Base-by-base conservation (phyloP, 2,329 filamentous ascomycete species). In the Beauveria pseudobassiana region DNA sequence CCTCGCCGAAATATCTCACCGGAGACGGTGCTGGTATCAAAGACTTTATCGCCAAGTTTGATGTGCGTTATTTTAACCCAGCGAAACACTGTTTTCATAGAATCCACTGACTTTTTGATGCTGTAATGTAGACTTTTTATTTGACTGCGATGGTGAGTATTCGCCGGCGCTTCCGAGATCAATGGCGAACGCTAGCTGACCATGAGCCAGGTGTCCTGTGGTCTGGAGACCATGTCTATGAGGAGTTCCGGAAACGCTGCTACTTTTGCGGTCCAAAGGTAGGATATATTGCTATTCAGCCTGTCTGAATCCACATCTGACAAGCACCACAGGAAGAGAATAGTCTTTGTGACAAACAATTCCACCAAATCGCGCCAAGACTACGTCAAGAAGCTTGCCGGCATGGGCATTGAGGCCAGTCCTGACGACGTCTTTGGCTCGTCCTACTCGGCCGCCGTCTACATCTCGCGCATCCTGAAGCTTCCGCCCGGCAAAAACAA, bases 301-400 rank as follows among this genome's bases (percentile, higher is more conserved):
- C 9, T 4, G 14, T 9, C 5, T 63, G 45, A 61, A 34, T 4
- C 10, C 10, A 10, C 16, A 10, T 18, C 46, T 58, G 12, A 62
- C 46, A 43, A 34, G 1, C 3, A n/a, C 12, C 3, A 1, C 59
- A 95, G 93, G 91, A 72, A 99, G 76, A 88, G 88, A 72, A 83
- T 95, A 40, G 87, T 99, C 60, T 99, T 99, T 72, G 95, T 99
- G 58, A 99, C 95, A 46, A 99, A 99, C 79, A 99, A 99, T 79
- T 97, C 92, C 71, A 98, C 95, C 62, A 99, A 99, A 74, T 96
- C 93, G 12, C 89, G 95, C 62, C 80, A 84, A 55, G 92, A 97
- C 73, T 99, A 99, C 77, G 88, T 89, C 74, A 91, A 93, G 79
- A 99, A 98, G 72, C 87, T 99, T 63, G 85, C 89, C 52, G 78